A percentile compares a stretch with the other conserved stretches of the same genome.
Conservation (phyloP, 2,329 filamentous ascomycete genomes). For the Beauveria sp. region DNA sequence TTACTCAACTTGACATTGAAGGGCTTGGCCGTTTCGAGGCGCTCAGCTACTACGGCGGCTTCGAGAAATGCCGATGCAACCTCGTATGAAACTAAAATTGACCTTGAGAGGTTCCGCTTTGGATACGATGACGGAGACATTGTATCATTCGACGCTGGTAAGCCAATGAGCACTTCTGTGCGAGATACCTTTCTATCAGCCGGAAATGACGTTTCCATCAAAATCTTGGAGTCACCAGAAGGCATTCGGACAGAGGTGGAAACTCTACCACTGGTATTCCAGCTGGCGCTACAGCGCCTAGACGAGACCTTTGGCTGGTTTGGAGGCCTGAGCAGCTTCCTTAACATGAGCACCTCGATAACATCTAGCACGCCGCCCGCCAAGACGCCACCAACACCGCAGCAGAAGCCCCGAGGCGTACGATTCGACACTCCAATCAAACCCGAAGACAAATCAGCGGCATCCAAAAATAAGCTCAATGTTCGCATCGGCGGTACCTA, state of each 20-base stretch:
- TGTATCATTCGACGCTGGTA: conserved; percentile 51
- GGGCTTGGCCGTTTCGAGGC: conserved; percentile 4
- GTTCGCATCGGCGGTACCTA: conserved; percentile 67
- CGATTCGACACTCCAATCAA: conserved; percentile 48
- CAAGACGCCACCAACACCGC: conserved; percentile 27
- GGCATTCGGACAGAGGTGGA: conserved; percentile 54
- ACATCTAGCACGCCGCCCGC: conserved; percentile 57
- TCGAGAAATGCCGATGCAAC: background rate
- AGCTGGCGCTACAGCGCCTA: conserved; percentile 69
- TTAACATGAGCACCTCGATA: conserved; percentile 82
- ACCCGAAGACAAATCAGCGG: conserved; percentile 37
- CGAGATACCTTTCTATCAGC: conserved; percentile 49
- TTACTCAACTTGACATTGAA: conserved; percentile 13
- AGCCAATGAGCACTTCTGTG: conserved; percentile 52
- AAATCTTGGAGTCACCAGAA: conserved; percentile 37
- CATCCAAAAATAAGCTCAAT: conserved; percentile 61
- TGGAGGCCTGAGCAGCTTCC: conserved; percentile 82
- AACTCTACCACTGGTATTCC: conserved; percentile 69
- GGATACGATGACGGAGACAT: conserved; percentile 57
- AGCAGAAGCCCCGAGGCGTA: conserved; percentile 46
- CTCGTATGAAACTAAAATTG: conserved; percentile 30
- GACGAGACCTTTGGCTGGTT: conserved; percentile 86
- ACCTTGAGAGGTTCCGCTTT: conserved; percentile 51
- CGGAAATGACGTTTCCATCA: conserved; percentile 51
- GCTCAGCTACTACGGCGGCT: background rate